Evolutionary conservation across 1,139 yeast genomes (phyloP), one percentile per base, ranked within the genome.

Genomic region (Yamadazyma buinensis): DNA sequence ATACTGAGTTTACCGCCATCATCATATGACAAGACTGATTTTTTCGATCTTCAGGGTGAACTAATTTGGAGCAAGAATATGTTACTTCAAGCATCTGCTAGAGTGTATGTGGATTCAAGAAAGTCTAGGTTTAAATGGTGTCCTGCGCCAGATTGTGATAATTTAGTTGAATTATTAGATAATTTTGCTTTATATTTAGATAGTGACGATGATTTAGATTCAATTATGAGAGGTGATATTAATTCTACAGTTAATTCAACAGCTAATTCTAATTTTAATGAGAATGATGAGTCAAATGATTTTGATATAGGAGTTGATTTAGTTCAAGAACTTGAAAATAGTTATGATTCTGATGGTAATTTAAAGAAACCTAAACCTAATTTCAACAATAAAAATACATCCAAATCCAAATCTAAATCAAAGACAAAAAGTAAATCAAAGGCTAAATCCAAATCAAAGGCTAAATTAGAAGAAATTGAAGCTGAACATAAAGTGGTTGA

Each of bases 61-160:
- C 8, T 4, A 5, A n/a, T 20, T 6, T 20, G 28, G 3, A 23
- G 25, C 5, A 11, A 35, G 2, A 53, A 52, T 36, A 32, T 51
- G 7, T 54, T 59, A 22, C 43, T 59, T 20, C 46, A 45, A 9
- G 41, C 56, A 8, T 50, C 57, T 21, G 69, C 80, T 3, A 75
- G 71, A 39, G 57, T 64, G 12, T 79, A 67, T 46, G 75, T 86
- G 15, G 76, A 75, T 28, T 46, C 57, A 1, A 68, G 72, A 37
- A 72, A 72, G 39, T 66, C 67, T 27, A 64, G 62, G 26, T 72
- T 70, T 46, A 74, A 73, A 44, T 82, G 92, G 84, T 92, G 98
- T 55, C 97, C 97, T 0, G 82, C 84, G 1, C 84, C 95, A 0
- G 95, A 85, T 50, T 92, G 98, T 55, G 67, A 68, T 26, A 43